phyloP scores from a whole-genome alignment of 164 flowering plant genomes.

The Buxus sempervirens region DNA sequence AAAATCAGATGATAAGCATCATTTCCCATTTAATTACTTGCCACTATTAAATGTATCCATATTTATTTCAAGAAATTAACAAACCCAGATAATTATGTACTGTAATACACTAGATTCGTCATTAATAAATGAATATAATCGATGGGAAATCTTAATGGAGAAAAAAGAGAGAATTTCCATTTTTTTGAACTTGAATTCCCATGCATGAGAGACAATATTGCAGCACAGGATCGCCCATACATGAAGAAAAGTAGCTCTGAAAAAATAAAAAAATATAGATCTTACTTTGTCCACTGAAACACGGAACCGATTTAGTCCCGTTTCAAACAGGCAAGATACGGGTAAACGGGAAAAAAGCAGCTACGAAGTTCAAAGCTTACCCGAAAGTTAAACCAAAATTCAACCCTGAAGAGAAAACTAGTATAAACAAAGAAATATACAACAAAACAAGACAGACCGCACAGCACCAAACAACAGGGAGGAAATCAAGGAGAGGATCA shows the following conservation, averaged over 20 bases:
- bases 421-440: neutral
- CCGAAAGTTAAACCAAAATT: constrained; percentile 20
- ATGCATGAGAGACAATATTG: too few relatives aligned
- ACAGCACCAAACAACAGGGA: neutral
- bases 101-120: too few relatives aligned
- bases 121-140: too few relatives aligned
- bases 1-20: neutral
- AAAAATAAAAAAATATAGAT: too few relatives aligned
- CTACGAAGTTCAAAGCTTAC: constrained; percentile 28
- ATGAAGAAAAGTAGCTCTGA: too few relatives aligned
- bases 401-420: neutral
- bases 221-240: too few relatives aligned
- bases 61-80: too few relatives aligned
- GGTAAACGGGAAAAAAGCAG: constrained; percentile 30
- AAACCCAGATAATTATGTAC: neutral
- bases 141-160: too few relatives aligned
- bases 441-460: neutral
- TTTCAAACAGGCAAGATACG: constrained; percentile 27
- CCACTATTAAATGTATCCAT: neutral
- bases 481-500: neutral
- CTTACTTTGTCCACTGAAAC: neutral
- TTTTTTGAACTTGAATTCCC: too few relatives aligned
- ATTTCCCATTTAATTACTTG: neutral
- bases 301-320: constrained; percentile 15
- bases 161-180: too few relatives aligned